A percentile compares a stretch with the other conserved stretches of the same genome.
Evolutionary conservation across 176 grass and related monocot genomes (phyloP).

Genomic region (Musa troglodytarum): DNA sequence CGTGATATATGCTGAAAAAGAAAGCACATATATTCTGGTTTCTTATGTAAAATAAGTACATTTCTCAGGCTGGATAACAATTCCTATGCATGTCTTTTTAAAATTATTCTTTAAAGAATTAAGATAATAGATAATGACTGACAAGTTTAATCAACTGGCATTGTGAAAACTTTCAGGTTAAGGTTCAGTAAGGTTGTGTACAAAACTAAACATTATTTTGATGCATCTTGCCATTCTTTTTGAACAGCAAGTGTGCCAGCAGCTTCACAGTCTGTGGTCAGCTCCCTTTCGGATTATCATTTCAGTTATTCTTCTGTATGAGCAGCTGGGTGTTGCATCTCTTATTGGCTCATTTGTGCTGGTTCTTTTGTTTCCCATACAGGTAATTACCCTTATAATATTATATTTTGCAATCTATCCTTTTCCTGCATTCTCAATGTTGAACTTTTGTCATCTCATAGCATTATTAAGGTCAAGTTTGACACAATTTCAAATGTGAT

Average conservation of each 20-base stretch:
- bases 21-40: neutral
- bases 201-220: neutral
- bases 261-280: slow-evolving; percentile 97
- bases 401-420: neutral
- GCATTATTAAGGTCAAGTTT: too few species aligned
- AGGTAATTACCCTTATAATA: slow-evolving; percentile 42
- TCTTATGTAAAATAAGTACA: neutral
- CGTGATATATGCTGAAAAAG: neutral
- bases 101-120: neutral
- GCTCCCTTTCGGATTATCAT: slow-evolving; percentile 96
- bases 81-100: neutral
- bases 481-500: neutral
- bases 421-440: neutral
- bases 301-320: slow-evolving; percentile 70
- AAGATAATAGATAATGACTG: neutral
- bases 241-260: slow-evolving; percentile 92
- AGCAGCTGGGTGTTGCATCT: slow-evolving; percentile 70
- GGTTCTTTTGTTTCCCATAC: slow-evolving; percentile 79
- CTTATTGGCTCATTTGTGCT: slow-evolving; percentile 73
- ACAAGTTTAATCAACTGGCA: neutral
- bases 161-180: slow-evolving; percentile 7
- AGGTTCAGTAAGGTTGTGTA: slow-evolving; percentile 2
- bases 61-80: neutral
- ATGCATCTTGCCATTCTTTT: slow-evolving; percentile 9
- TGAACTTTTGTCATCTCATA: neutral